Evolutionary conservation across 2,329 filamentous ascomycete genomes (phyloP), one percentile per base, ranked within the genome.

Genomic region (Tolypocladium nubicola): DNA sequence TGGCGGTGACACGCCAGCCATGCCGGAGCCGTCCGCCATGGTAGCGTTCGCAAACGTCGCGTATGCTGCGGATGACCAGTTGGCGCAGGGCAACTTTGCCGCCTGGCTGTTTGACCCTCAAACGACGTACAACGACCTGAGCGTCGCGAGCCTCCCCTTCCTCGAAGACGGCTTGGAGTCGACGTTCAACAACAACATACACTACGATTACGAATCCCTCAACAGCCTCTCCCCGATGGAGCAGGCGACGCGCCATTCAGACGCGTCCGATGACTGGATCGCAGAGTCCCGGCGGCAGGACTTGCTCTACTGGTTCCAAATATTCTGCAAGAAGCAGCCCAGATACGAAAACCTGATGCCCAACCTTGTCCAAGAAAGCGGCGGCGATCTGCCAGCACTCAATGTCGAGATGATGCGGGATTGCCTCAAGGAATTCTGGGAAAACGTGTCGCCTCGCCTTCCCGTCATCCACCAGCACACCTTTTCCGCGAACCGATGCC

Each of bases 391-490:
- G 7, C 74, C 76, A 0, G 71, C 68, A 1, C 74, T 96, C 60
- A 90, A 84, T 67, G 71, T 91, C 54, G 84, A 88, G 53, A 92
- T 93, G 83, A 86, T 96, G 80, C 86, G 90, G 65, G 87, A 87
- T 16, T 96, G 92, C 66, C 82, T 93, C 60, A 81, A 84, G n/a
- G 89, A 89, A 50, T 97, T 90, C 71, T 97, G 91, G 91, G 83
- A 87, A 55, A 84, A 89, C 65, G 89, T 95, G 57, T 90, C 93
- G 60, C 86, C 89, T 9, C 89, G 95, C 61, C 75, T 96, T 56
- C 92, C 92, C 11, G 92, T 97, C 58, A 78, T 96, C 43, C 91
- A 96, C 68, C 88, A 90, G 65, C 89, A 90, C 1, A 96, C 90
- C 0, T 97, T 96, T 69, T 87, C 85, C 4, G 82, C 88, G 8